These are phyloP conservation scores for Nematocida sp. DNA, from an alignment of 371 early-diverging fungal species.

Conservation along the genomic window DNA sequence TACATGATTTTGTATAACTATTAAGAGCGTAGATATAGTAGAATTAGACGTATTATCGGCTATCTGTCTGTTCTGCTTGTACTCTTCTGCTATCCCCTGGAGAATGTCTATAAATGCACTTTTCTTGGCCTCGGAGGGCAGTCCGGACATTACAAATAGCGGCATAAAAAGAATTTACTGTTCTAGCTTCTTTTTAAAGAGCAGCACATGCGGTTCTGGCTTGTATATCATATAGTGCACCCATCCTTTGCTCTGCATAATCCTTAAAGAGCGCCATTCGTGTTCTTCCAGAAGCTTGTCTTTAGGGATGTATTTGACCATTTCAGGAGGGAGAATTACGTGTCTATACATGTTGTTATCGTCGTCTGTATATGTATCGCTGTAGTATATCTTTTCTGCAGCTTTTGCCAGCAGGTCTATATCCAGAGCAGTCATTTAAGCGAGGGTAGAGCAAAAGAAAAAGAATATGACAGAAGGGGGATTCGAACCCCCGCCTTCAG, in stretches of 20 bases:
- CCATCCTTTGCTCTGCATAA: conserved; percentile 75
- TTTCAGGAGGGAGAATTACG: conserved; percentile 69
- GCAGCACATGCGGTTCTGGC: conserved; percentile 75
- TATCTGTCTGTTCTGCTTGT: neutral
- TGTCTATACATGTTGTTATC: conserved; percentile 66
- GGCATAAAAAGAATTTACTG: conserved; percentile 35
- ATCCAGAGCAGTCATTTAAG: neutral
- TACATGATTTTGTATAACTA: conserved; percentile 27
- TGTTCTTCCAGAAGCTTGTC: conserved; percentile 67
- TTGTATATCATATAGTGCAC: conserved; percentile 74
- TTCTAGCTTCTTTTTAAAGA: conserved; percentile 67
- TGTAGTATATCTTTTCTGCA: conserved; percentile 66
- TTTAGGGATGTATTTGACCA: conserved; percentile 63
- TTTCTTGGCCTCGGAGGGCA: conserved; percentile 34
- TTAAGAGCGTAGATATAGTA: neutral
- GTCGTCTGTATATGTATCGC: conserved; percentile 66
- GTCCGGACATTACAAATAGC: conserved; percentile 33
- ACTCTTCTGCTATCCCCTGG: neutral
- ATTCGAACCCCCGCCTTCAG: conserved; percentile 62
- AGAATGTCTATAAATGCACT: neutral
- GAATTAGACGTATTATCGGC: neutral
- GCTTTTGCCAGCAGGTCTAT: conserved; percentile 1
- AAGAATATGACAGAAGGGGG: conserved; percentile 56
- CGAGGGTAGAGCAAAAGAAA: conserved; percentile 33
- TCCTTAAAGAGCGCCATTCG: conserved; percentile 73